A percentile compares a stretch with the other conserved stretches of the same genome.
phyloP scores from a whole-genome alignment of 164 flowering plant genomes.

The Echeveria elegans region DNA sequence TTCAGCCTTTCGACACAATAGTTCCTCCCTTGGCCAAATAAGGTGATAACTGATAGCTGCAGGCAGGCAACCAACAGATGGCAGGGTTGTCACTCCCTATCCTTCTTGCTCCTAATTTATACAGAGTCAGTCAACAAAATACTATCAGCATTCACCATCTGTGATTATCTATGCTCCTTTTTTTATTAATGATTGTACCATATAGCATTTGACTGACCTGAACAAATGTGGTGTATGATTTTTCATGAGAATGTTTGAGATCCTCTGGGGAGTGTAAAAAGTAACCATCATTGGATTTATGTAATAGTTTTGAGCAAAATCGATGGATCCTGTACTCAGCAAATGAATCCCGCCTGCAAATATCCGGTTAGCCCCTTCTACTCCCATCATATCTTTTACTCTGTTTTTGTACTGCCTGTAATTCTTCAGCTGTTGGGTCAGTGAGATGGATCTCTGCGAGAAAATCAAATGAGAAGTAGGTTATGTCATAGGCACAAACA shows the following conservation, averaged over 20 bases:
- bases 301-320: constrained; percentile 69
- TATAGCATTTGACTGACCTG: constrained; percentile 33
- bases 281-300: constrained; percentile 46
- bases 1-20: constrained; percentile 56
- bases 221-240: constrained; percentile 44
- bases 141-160: not conserved
- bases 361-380: constrained; percentile 35
- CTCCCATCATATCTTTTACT: constrained; percentile 45
- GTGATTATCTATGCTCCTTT: not conserved
- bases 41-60: constrained; percentile 70
- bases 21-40: constrained; percentile 59
- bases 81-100: constrained; percentile 67
- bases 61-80: constrained; percentile 87
- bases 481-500: not conserved
- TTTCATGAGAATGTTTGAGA: constrained; percentile 59
- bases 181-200: too few species aligned
- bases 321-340: constrained; percentile 82
- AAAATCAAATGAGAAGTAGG: not conserved
- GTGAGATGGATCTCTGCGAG: constrained; percentile 48
- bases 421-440: constrained; percentile 54
- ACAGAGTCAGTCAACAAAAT: constrained; percentile 39
- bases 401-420: constrained; percentile 65
- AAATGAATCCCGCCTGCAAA: constrained; percentile 60
- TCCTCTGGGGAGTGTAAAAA: constrained; percentile 43
- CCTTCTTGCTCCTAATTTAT: constrained; percentile 61